Conservation (phyloP, 1,284 basidiomycete species). For the Irpex sp. region DNA sequence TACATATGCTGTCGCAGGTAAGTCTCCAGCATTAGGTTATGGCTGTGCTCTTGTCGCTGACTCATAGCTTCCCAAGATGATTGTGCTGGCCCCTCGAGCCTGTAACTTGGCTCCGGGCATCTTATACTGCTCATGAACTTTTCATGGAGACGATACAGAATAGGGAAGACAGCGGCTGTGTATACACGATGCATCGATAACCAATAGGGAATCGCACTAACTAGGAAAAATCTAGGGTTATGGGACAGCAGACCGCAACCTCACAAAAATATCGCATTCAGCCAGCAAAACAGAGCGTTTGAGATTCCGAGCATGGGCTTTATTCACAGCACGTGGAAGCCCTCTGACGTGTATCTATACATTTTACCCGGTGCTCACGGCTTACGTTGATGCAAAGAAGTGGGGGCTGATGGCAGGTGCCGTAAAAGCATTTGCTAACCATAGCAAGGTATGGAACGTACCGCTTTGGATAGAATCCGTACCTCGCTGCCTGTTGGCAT, state of each 20-base stretch:
- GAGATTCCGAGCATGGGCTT: not conserved
- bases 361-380: not conserved
- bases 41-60: not conserved
- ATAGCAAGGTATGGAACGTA: not conserved
- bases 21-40: not conserved
- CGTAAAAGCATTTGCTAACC: not conserved
- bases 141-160: not conserved
- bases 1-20: not conserved
- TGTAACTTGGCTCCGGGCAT: not conserved
- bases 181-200: too few species aligned
- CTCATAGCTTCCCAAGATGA: not conserved
- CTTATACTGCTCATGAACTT: not conserved
- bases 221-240: not conserved
- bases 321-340: not conserved
- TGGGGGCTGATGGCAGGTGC: not conserved
- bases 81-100: not conserved
- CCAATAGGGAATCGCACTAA: not conserved
- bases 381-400: conserved; percentile 1
- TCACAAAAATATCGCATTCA: not conserved
- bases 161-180: too few species aligned
- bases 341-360: not conserved
- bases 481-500: not conserved
- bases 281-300: not conserved
- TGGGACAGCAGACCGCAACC: not conserved
- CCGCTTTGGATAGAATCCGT: not conserved